Evolutionary conservation across 345 rosid genomes (phyloP), one percentile per base, ranked within the genome.

Genomic region (Ceriops zippeliana): DNA sequence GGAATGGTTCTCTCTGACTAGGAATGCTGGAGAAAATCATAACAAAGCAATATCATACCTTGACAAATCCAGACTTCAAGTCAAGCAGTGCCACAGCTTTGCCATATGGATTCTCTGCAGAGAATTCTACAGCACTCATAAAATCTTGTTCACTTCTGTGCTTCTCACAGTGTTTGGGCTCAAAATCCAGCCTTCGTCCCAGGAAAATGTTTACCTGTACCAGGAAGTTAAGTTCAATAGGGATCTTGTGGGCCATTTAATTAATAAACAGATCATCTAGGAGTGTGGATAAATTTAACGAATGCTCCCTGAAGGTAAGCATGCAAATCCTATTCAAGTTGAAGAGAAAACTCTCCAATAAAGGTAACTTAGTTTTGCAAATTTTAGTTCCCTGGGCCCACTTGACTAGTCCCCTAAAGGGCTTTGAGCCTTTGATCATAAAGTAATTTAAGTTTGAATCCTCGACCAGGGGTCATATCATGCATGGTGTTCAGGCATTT

Each of bases 21-120:
- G 11, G 26, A 65, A 64, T 62, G 32, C 22, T 47, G 59, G 30
- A 49, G 24, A 69, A 61, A 65, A 63, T 58, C 22, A 58, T 58
- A 34, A 60, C 68, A 63, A 21, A 62, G 27, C 1, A 24, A 53
- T 16, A 58, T 27, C 66, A 49, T 87, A 91, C 99, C 99, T 72
- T 75, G 71, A 86, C 28, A 51, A 73, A 60, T 51, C 93, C 86
- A 10, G 72, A 76, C 72, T 87, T 88, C 60, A 91, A 61, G 85
- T 95, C 84, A n/a, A 91, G 78, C 81, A 95, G 83, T 64, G 90
- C 96, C 68, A 87, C 85, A 49, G 96, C 86, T 75, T 84, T 90
- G 2, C 99, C 99, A 67, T 90, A 95, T 58, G 99, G 96, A 79
- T 85, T 49, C 67, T 84, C 71, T 47, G 78, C 42, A 53, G 99